phyloP scores from a whole-genome alignment of 2,329 filamentous ascomycete genomes.

The Chaetomiaceae sp. region DNA sequence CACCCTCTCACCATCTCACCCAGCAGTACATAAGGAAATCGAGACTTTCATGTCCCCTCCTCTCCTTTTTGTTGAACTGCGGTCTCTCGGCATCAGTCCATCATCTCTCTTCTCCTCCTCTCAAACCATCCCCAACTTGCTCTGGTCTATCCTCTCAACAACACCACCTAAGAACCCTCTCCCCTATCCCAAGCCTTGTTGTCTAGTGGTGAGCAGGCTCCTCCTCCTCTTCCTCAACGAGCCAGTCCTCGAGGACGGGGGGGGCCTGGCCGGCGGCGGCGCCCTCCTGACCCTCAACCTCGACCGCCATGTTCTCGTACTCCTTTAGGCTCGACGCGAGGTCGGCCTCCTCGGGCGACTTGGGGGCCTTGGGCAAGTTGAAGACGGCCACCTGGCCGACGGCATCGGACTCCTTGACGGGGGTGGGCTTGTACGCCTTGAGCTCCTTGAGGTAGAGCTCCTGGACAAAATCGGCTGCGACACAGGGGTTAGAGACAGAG shows the following conservation, averaged over 20 bases:
- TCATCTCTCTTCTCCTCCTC: neutral
- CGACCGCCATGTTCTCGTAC: slow-evolving; percentile 91
- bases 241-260: slow-evolving; percentile 65
- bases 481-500: neutral
- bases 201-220: slow-evolving; percentile 44
- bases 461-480: slow-evolving; percentile 88
- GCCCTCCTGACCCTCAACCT: slow-evolving; percentile 82
- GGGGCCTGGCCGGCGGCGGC: slow-evolving; percentile 55
- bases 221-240: slow-evolving; percentile 72
- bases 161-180: neutral
- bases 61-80: neutral
- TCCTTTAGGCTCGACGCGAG: slow-evolving; percentile 87
- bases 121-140: neutral
- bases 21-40: neutral
- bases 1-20: neutral
- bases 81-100: neutral
- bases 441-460: slow-evolving; percentile 96
- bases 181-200: no score
- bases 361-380: slow-evolving; percentile 70
- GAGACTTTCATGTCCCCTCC: slow-evolving; percentile 2
- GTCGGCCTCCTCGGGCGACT: slow-evolving; percentile 89
- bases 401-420: slow-evolving; percentile 79
- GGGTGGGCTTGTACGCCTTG: slow-evolving; percentile 85
- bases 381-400: slow-evolving; percentile 92
- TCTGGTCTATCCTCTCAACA: neutral